phyloP scores from a whole-genome alignment of 1,284 basidiomycete species.

The Ustilago loliicola region DNA sequence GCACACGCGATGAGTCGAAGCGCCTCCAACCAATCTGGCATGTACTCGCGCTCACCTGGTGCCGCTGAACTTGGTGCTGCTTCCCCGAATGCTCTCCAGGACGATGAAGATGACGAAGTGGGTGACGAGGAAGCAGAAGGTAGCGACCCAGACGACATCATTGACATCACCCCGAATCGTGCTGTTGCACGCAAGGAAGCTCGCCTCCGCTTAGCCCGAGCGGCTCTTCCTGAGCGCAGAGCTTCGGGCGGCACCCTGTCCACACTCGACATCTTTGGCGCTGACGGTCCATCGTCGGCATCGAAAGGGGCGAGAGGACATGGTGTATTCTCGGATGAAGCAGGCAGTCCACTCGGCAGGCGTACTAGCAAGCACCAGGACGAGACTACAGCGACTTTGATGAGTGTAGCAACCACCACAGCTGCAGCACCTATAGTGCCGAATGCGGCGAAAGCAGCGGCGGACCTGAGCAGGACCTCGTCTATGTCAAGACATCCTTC shows the following conservation, averaged over 20 bases:
- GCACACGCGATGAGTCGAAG: conserved; percentile 35
- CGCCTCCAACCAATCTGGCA: conserved; percentile 31
- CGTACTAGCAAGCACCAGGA: conserved; percentile 10
- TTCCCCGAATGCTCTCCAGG: conserved; percentile 9
- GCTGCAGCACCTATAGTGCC: neutral
- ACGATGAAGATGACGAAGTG: conserved; percentile 24
- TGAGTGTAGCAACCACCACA: conserved; percentile 12
- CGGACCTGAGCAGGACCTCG: neutral
- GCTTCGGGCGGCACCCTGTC: conserved; percentile 42
- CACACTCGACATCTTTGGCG: conserved; percentile 40
- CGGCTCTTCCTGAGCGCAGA: conserved; percentile 42
- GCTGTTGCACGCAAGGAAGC: conserved; percentile 50
- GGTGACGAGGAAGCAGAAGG: conserved; percentile 38
- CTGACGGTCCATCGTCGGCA: conserved; percentile 12
- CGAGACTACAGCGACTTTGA: conserved; percentile 2
- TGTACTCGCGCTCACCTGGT: conserved; percentile 33
- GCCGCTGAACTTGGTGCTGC: conserved; percentile 34
- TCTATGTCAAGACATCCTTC: conserved; percentile 19
- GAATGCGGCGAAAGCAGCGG: neutral
- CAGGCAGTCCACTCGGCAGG: conserved; percentile 39
- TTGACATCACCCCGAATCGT: conserved; percentile 55
- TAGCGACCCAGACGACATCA: conserved; percentile 56
- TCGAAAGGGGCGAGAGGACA: conserved; percentile 6
- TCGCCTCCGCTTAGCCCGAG: conserved; percentile 47
- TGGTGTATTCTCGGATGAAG: conserved; percentile 36